Evolutionary conservation across 1,139 yeast genomes (phyloP).

Genomic region (Geotrichum aggregatum): DNA sequence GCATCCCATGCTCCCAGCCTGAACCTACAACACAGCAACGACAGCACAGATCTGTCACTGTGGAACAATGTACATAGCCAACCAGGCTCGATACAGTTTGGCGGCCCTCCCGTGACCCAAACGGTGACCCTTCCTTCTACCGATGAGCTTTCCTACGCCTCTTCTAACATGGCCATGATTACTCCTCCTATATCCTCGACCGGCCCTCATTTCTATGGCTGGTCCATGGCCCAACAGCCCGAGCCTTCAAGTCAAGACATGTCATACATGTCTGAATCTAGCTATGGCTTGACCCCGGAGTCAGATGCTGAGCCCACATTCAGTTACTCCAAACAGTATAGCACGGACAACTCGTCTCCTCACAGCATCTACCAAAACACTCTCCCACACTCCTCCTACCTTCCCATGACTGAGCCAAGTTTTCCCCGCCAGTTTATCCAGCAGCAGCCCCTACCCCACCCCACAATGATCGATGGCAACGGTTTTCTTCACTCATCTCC

Average conservation of each 20-base stretch:
- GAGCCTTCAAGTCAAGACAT: not conserved
- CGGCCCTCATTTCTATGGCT: conserved; percentile 6
- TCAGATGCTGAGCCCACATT: conserved; percentile 7
- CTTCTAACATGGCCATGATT: conserved; percentile 4
- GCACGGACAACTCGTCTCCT: conserved; percentile 7
- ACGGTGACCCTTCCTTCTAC: conserved; percentile 5
- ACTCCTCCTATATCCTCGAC: conserved; percentile 4
- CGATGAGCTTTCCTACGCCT: not conserved
- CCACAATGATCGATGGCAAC: conserved; percentile 3
- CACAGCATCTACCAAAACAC: conserved; percentile 10
- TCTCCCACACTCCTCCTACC: not conserved
- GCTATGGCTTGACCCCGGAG: conserved; percentile 9
- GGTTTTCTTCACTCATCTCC: conserved; percentile 10
- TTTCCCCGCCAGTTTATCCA: conserved; percentile 11
- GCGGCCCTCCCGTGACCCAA: conserved; percentile 14
- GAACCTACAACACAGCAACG: conserved; percentile 3
- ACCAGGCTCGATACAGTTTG: not conserved
- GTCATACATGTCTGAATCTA: not conserved
- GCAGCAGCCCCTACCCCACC: conserved; percentile 9
- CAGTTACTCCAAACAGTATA: conserved; percentile 2
- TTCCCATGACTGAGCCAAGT: conserved; percentile 4
- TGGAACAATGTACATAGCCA: conserved; percentile 5
- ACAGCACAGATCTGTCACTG: conserved; percentile 3
- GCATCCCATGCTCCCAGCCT: not conserved
- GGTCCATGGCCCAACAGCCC: conserved; percentile 4